These are phyloP conservation scores for Persicaria maculosa DNA, from an alignment of 148 eudicot species.

Conservation along the genomic window DNA sequence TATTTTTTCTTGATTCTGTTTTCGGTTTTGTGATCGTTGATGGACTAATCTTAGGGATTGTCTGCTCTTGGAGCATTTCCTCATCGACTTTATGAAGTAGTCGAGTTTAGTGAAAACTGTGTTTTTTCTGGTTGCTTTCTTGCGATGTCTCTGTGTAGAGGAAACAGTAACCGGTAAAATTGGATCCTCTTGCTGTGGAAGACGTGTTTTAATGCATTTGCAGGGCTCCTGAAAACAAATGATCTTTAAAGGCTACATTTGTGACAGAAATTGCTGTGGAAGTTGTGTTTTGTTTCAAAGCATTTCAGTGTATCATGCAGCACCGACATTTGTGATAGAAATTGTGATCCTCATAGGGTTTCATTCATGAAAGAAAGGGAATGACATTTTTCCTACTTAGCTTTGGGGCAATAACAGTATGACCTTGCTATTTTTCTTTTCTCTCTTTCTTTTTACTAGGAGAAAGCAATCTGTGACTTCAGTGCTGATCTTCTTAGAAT, in stretches of 20 bases:
- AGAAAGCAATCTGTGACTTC: background rate
- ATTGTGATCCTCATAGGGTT: too few species aligned
- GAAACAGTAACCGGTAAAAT: background rate
- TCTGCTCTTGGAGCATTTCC: background rate
- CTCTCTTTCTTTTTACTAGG: background rate
- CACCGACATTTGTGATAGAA: too few species aligned
- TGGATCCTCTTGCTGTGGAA: background rate
- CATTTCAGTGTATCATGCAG: too few species aligned
- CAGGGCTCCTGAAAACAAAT: background rate
- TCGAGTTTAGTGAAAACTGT: background rate
- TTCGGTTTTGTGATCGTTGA: background rate
- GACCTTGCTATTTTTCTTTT: too few species aligned
- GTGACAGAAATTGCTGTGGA: too few species aligned
- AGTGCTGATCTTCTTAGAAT: background rate
- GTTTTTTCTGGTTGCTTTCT: background rate
- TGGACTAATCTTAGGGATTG: background rate
- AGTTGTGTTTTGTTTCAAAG: too few species aligned
- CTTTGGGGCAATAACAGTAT: background rate
- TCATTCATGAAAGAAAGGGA: too few species aligned
- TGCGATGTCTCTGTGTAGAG: background rate
- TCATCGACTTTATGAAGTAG: background rate
- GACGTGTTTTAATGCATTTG: background rate
- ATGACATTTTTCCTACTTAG: background rate
- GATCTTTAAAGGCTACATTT: background rate
- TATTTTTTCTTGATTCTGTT: too few species aligned